Conservation (phyloP, 1,284 basidiomycete genomes). For the Trichosporon inkin region DNA sequence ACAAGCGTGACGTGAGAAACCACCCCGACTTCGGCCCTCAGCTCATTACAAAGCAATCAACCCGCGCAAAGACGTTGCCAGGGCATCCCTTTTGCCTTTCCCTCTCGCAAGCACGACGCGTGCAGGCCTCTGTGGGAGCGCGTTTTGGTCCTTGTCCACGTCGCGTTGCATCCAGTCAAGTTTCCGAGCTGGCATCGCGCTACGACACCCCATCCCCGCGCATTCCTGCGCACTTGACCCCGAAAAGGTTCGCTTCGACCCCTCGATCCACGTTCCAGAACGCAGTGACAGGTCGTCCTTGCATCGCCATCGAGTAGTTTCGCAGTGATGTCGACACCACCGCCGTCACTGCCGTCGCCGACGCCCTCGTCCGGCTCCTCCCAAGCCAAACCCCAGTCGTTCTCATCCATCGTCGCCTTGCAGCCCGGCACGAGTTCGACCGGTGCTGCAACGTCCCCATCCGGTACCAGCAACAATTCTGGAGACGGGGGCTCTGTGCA, state of each 20-base stretch:
- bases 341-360: constrained; percentile 37
- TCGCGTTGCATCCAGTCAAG: constrained; percentile 9
- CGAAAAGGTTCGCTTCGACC: neutral
- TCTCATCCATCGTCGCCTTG: constrained; percentile 27
- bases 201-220: neutral
- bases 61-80: neutral
- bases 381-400: constrained; percentile 28
- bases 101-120: neutral
- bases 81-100: neutral
- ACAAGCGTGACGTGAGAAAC: constrained; percentile 5
- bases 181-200: constrained; percentile 3
- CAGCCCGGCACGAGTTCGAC: constrained; percentile 22
- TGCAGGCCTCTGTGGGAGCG: neutral
- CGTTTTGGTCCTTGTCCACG: neutral
- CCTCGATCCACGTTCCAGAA: neutral
- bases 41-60: neutral
- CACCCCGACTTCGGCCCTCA: neutral
- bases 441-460: constrained; percentile 23
- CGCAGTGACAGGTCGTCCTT: neutral
- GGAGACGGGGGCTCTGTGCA: neutral
- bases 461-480: constrained; percentile 14
- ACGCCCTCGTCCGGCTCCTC: constrained; percentile 36
- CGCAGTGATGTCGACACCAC: constrained; percentile 36
- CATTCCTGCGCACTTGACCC: neutral
- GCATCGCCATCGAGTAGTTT: neutral